Conservation (phyloP, 176 grass and related monocot genomes). For the Metroxylon sagu region DNA sequence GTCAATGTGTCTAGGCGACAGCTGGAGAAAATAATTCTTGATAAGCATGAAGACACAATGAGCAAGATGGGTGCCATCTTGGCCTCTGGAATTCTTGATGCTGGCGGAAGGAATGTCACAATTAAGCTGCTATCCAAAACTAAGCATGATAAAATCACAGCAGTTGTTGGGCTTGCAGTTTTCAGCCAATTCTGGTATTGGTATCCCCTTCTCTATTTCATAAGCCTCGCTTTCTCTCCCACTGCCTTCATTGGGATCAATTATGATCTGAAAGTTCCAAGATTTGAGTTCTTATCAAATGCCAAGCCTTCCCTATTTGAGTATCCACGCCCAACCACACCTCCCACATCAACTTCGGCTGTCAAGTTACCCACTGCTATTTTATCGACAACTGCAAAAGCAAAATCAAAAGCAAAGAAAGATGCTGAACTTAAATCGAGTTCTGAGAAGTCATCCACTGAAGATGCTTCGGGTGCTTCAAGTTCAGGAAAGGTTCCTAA, state of each 20-base stretch:
- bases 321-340: slow-evolving; percentile 70
- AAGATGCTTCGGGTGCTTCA: slow-evolving; percentile 42
- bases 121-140: slow-evolving; percentile 89
- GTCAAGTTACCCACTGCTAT: slow-evolving; percentile 80
- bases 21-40: slow-evolving; percentile 97
- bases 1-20: slow-evolving; percentile 40
- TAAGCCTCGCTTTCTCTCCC: slow-evolving; percentile 84
- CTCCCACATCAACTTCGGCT: slow-evolving; percentile 61
- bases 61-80: slow-evolving; percentile 99
- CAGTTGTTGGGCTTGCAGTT: slow-evolving; percentile 81
- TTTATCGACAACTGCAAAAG: slow-evolving; percentile 90
- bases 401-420: slow-evolving; percentile 89
- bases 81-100: slow-evolving; percentile 96
- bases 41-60: slow-evolving; percentile 99
- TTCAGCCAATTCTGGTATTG: slow-evolving; percentile 99
- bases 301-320: slow-evolving; percentile 86
- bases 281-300: slow-evolving; percentile 91
- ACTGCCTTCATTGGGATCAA: slow-evolving; percentile 94
- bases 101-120: slow-evolving; percentile 95
- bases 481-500: slow-evolving; percentile 39
- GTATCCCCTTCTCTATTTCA: slow-evolving; percentile 94
- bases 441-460: slow-evolving; percentile 49
- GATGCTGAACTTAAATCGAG: slow-evolving; percentile 78
- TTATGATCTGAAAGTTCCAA: slow-evolving; percentile 86
- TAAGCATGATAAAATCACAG: slow-evolving; percentile 93